A percentile compares a stretch with the other conserved stretches of the same genome.
Evolutionary conservation across 1,284 basidiomycete species (phyloP).

Genomic region (Ganoderma multipileum): DNA sequence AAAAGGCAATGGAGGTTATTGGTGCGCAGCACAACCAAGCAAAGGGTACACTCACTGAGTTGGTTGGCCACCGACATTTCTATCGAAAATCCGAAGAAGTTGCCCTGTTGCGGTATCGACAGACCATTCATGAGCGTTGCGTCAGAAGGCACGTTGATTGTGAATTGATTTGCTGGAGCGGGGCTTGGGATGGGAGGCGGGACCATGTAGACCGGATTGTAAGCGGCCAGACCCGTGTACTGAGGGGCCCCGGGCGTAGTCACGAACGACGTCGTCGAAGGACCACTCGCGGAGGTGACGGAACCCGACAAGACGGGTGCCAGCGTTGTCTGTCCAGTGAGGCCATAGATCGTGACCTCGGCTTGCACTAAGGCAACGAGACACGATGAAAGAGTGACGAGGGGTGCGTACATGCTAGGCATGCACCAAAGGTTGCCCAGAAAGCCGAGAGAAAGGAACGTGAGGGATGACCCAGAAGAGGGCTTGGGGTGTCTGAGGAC

Average conservation of each 20-base stretch:
- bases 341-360: slow-evolving; percentile 18
- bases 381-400: slow-evolving; percentile 4
- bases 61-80: slow-evolving; percentile 75
- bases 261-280: slow-evolving; percentile 14
- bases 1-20: slow-evolving; percentile 4
- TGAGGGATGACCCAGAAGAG: neutral
- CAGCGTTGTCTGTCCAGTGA: slow-evolving; percentile 14
- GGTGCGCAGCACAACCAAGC: slow-evolving; percentile 8
- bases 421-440: slow-evolving; percentile 9
- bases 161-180: slow-evolving; percentile 28
- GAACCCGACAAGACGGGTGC: neutral
- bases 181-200: slow-evolving; percentile 31
- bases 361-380: slow-evolving; percentile 6
- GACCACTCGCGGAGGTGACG: neutral
- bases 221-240: slow-evolving; percentile 24
- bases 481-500: neutral
- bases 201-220: slow-evolving; percentile 26
- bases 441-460: neutral
- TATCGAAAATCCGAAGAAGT: slow-evolving; percentile 75
- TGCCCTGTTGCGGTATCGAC: slow-evolving; percentile 62
- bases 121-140: slow-evolving; percentile 38
- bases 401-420: slow-evolving; percentile 13
- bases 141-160: slow-evolving; percentile 19
- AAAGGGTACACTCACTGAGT: slow-evolving; percentile 54
- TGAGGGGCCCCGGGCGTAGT: slow-evolving; percentile 12